Percentiles rank a stretch among this genome's conserved stretches.
phyloP scores from a whole-genome alignment of 768 basidiomycete species.

The Mycena filopes region DNA sequence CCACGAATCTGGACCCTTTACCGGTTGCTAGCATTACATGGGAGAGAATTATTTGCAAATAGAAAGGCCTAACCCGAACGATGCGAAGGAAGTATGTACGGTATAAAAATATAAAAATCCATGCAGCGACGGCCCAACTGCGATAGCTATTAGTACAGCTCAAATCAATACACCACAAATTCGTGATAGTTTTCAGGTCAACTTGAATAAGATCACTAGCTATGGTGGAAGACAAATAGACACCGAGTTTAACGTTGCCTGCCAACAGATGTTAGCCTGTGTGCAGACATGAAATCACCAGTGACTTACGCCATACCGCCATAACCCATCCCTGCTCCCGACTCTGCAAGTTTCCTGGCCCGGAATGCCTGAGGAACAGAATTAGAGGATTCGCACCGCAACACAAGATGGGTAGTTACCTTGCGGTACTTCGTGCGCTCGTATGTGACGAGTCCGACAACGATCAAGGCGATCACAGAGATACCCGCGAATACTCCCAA shows the following conservation, averaged over 20 bases:
- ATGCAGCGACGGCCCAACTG: slow-evolving; percentile 22
- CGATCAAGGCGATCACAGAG: slow-evolving; percentile 82
- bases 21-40: slow-evolving; percentile 13
- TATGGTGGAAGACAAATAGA: slow-evolving; percentile 29
- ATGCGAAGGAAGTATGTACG: slow-evolving; percentile 30
- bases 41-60: slow-evolving; percentile 1
- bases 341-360: slow-evolving; percentile 76
- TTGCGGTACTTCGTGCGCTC: slow-evolving; percentile 90
- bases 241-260: slow-evolving; percentile 33
- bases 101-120: slow-evolving; percentile 28
- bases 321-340: slow-evolving; percentile 67
- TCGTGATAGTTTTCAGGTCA: slow-evolving; percentile 26
- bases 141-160: slow-evolving; percentile 30
- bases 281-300: too few relatives aligned
- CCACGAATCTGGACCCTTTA: too few relatives aligned
- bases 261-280: background rate
- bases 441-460: slow-evolving; percentile 86
- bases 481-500: slow-evolving; percentile 88
- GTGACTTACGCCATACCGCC: slow-evolving; percentile 63
- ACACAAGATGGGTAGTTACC: slow-evolving; percentile 49
- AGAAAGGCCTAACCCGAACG: slow-evolving; percentile 12
- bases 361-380: slow-evolving; percentile 68
- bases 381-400: slow-evolving; percentile 17
- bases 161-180: slow-evolving; percentile 27
- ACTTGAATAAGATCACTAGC: slow-evolving; percentile 31